Evolutionary conservation across 805 yeast species (phyloP), one percentile per base, ranked within the genome.

Genomic region (Suhomyces sp.): DNA sequence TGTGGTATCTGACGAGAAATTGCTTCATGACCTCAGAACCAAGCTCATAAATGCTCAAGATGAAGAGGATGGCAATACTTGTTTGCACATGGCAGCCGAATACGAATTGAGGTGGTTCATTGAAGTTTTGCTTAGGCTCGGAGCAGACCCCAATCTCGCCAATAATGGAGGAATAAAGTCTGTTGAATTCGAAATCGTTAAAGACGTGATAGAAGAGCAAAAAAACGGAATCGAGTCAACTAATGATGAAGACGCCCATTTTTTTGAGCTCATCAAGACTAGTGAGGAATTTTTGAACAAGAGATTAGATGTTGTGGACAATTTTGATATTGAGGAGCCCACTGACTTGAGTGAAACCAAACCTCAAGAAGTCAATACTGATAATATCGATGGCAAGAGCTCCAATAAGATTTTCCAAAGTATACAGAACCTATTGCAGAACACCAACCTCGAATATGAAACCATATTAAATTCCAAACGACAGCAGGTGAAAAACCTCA

Each of bases 81-180:
- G 71, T 17, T 69, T 75, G 47, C 79, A 75, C 55, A 54, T 72
- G 44, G 79, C 80, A 2, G 73, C 71, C 9, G 79, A 75, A 54
- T 56, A 60, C 49, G 77, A 72, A 38, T 62, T 66, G 13, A 64
- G 61, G 52, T 75, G 79, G 79, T 66, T 73, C 47, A 61, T 74
- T 33, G 68, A 64, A 36, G 40, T 75, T 2, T 63, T 75, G 19
- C 53, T 74, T 23, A 69, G 64, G 48, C 63, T 75, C 19, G 64
- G 64, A 15, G 78, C 79, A 0, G 74, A 92, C 64, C 83, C 88
- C 5, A 77, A 78, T 33, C 78, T 90, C 47, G 82, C 90, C 5
- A 94, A 94, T 66, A 87, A 88, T 48, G 87, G 93, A 4, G 97
- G 97, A 0, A 78, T 93, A 33, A 83, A 88, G 55, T 96, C 98